Base-by-base conservation (phyloP, 345 rosid species). In the Carallia brachiata region DNA sequence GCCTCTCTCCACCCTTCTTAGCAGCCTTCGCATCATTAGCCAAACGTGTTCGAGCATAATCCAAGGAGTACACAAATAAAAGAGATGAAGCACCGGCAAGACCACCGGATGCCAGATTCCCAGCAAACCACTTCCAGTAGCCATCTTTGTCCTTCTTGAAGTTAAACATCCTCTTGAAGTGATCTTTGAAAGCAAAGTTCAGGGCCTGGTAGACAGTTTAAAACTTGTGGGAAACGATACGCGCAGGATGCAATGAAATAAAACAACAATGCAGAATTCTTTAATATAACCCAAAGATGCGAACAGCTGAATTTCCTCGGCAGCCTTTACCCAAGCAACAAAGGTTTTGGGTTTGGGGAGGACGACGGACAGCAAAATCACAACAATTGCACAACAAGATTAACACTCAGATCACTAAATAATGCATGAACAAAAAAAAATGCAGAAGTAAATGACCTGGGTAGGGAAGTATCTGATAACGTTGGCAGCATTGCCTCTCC, bases 381-480 rank as follows among this genome's bases (percentile, higher is more conserved):
- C 6, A 10, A 10, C 7, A n/a, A n/a, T 44, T 44, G 16, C 50
- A 44, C 50, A 15, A 44, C 50, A 12, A 10, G 10, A 44, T 13
- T 44, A 4, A 44, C 17, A 44, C 5, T 44, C 17, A n/a, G 12
- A 18, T 53, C 12, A n/a, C n/a, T 0, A 18, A 53, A 40, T 54
- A 7, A 5, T 30, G 7, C 30, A 18, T 3, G 28, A 32, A 58
- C 44, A 56, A 12, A 23, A 5, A 6, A 9, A 47, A 55, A 6
- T 2, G 63, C 28, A 65, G 18, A 65, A 10, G 40, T 9, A 53
- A 61, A 4, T 52, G 34, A 76, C 79, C 75, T 72, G 80, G 6
- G 80, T 77, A 44, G 80, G 75, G 68, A 77, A 77, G 57, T 77
- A 77, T 71, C 80, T 71, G 65, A 77, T 77, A 58, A 77, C 75